These are phyloP conservation scores for Lichtheimia hyalospora DNA, from an alignment of 371 early-diverging fungal species.

Conservation along the genomic window DNA sequence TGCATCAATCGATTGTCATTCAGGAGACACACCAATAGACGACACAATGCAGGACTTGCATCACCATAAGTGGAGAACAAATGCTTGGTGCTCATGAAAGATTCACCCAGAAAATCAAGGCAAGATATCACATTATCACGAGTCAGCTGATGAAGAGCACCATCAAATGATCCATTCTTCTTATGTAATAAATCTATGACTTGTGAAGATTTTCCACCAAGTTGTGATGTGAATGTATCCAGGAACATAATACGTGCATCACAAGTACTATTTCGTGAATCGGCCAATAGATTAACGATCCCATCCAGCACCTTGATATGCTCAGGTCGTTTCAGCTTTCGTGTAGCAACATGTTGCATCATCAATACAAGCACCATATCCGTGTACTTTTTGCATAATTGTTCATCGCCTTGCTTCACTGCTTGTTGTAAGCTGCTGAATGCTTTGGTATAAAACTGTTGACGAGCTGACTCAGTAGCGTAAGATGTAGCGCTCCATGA, in stretches of 20 bases:
- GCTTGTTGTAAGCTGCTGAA: slow-evolving; percentile 3
- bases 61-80: slow-evolving; percentile 7
- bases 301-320: slow-evolving; percentile 1
- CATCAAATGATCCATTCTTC: too few species aligned
- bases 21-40: slow-evolving; percentile 1
- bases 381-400: neutral
- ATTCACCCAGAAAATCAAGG: neutral
- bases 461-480: slow-evolving; percentile 8
- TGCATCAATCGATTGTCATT: neutral
- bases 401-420: neutral
- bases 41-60: slow-evolving; percentile 4
- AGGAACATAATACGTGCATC: too few species aligned
- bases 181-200: too few species aligned
- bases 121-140: too few species aligned
- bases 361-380: slow-evolving; percentile 2
- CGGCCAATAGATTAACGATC: neutral
- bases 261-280: neutral
- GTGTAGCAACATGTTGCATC: neutral
- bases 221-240: too few species aligned
- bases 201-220: too few species aligned
- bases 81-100: neutral
- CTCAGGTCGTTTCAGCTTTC: slow-evolving; percentile 1
- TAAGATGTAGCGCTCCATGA: slow-evolving; percentile 3
- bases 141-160: too few species aligned
- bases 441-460: slow-evolving; percentile 1